These are phyloP conservation scores for Magnusiomyces fungicola DNA, from an alignment of 1,139 yeast species.

Conservation along the genomic window DNA sequence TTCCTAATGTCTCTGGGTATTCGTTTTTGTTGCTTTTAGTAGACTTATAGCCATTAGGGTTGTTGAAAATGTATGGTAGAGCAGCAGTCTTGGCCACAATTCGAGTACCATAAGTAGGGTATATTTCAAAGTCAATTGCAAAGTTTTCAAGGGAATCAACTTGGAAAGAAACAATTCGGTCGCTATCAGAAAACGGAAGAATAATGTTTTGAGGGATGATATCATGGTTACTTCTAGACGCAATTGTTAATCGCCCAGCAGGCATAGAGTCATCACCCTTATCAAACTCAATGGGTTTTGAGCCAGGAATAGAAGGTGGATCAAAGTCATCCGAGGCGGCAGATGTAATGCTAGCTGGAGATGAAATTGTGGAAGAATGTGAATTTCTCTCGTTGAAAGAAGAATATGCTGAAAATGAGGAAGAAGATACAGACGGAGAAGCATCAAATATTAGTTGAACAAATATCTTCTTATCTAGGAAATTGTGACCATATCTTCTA, in stretches of 20 bases:
- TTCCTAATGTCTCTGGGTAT: constrained; percentile 24
- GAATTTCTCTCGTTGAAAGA: neutral
- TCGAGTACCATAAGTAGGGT: constrained; percentile 91
- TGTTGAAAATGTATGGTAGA: constrained; percentile 46
- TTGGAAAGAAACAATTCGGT: constrained; percentile 74
- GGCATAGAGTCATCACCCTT: constrained; percentile 33
- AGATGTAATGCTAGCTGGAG: neutral
- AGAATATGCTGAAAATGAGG: neutral
- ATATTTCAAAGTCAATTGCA: constrained; percentile 80
- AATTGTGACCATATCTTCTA: constrained; percentile 91
- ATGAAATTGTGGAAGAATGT: neutral
- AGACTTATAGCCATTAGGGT: constrained; percentile 8
- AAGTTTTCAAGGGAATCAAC: constrained; percentile 73
- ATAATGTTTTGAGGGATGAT: constrained; percentile 81
- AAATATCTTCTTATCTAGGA: constrained; percentile 79
- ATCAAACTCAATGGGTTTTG: constrained; percentile 30
- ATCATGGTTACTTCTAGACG: constrained; percentile 47
- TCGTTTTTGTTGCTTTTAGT: constrained; percentile 17
- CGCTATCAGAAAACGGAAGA: constrained; percentile 69
- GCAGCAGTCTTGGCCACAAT: constrained; percentile 85
- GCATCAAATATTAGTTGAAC: constrained; percentile 68
- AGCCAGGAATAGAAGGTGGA: constrained; percentile 1
- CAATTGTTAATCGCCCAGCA: constrained; percentile 62
- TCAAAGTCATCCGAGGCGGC: neutral
- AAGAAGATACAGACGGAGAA: constrained; percentile 24